Conservation (phyloP, 352 stramenopile genomes). For the Globisporangium orthogonon region DNA sequence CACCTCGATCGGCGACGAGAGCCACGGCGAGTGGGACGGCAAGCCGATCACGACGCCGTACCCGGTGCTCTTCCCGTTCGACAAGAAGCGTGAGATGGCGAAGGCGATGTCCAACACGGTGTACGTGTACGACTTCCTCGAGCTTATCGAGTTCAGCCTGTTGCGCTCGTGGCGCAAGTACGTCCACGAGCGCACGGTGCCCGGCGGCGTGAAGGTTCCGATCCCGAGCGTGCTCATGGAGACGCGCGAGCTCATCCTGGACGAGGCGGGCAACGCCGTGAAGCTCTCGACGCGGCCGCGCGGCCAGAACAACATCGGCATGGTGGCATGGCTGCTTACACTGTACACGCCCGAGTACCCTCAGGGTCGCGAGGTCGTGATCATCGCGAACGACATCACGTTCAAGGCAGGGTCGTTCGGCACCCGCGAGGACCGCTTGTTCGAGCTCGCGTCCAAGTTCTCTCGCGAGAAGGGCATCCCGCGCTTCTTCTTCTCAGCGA, state of each 20-base stretch:
- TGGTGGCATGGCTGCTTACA: constrained; percentile 99
- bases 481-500: constrained; percentile 98
- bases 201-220: constrained; percentile 53
- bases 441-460: constrained; percentile 96
- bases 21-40: constrained; percentile 92
- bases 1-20: constrained; percentile 88
- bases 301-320: constrained; percentile 98
- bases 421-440: constrained; percentile 98
- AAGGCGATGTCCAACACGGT: constrained; percentile 96
- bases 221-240: constrained; percentile 92
- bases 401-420: constrained; percentile 99
- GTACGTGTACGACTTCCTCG: constrained; percentile 99
- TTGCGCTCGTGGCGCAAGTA: constrained; percentile 93
- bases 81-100: constrained; percentile 90
- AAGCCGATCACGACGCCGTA: constrained; percentile 95
- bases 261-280: constrained; percentile 56
- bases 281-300: constrained; percentile 71
- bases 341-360: constrained; percentile 98
- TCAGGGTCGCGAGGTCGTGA: constrained; percentile 93
- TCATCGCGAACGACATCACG: constrained; percentile 99
- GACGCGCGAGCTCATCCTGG: constrained; percentile 92
- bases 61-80: constrained; percentile 93
- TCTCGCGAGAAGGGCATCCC: constrained; percentile 91
- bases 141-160: constrained; percentile 96
- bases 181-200: constrained; percentile 62